Evolutionary conservation across 768 basidiomycete species (phyloP), one percentile per base, ranked within the genome.

Genomic region (Sporobolomyces phaffii): DNA sequence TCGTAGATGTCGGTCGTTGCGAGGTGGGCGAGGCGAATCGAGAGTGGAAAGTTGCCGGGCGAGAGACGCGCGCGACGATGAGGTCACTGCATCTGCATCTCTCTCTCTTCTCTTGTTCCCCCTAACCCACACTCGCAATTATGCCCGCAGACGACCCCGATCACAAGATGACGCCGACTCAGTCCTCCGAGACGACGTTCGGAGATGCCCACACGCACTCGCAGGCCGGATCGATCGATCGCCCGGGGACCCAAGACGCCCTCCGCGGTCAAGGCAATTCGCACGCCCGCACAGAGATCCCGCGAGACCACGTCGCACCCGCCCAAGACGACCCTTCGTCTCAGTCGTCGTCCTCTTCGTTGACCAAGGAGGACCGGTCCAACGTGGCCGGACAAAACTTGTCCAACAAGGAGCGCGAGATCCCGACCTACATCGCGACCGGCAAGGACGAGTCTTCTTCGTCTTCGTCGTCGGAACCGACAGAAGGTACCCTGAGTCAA

Each of bases 181-280:
- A 9, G 38, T 20, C 44, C 44, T 45, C 44, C 11, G 7, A 20
- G 20, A 22, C 44, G 18, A 45, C 7, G 18, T 17, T 45, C 44
- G 44, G 44, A 10, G 44, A 56, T 29, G 10, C 4, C 4, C 54
- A 56, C 24, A 28, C 54, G 15, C 54, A 43, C 40, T 18, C 31
- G 5, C 50, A 47, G 18, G 26, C 22, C 24, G 31, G 34, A 0
- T 34, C 29, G 2, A 13, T 4, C 10, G 24, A 34, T 17, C 49
- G 64, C 2, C 44, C 64, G 15, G 64, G 58, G 6, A 60, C 64
- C 11, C 64, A 60, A 60, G 64, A 65, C 51, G 58, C 64, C 1
- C 49, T 65, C 3, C 48, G 64, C 0, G 64, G 64, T 11, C 64
- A 65, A 53, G 58, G 64, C 18, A 65, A 60, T 29, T 65, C 64